Evolutionary conservation across 1,284 basidiomycete species (phyloP).

Genomic region (Cryptococcus sp.): DNA sequence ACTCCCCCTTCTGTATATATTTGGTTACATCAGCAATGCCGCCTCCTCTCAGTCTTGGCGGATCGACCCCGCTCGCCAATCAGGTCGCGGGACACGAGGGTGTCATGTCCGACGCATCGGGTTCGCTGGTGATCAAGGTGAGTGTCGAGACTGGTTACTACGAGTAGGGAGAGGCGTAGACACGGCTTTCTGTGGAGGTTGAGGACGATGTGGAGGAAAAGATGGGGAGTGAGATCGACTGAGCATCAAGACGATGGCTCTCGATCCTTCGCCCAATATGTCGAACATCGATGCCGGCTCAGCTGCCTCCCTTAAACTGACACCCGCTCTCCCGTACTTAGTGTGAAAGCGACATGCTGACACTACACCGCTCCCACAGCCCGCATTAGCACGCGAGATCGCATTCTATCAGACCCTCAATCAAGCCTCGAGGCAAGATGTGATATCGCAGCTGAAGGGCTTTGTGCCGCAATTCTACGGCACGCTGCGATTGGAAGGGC

Average conservation of each 20-base stretch:
- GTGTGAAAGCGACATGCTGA: too few relatives aligned
- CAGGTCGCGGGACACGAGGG: conserved; percentile 90
- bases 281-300: too few relatives aligned
- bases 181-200: too few relatives aligned
- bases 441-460: conserved; percentile 46
- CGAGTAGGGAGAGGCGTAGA: too few relatives aligned
- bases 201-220: too few relatives aligned
- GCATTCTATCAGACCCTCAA: conserved; percentile 74
- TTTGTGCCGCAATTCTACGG: conserved; percentile 76
- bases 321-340: too few relatives aligned
- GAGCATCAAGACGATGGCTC: not conserved
- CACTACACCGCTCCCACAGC: conserved; percentile 38
- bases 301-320: too few relatives aligned
- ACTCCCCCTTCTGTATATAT: not conserved
- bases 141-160: conserved; percentile 7
- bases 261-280: not conserved
- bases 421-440: conserved; percentile 32
- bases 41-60: conserved; percentile 10
- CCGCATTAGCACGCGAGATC: conserved; percentile 70
- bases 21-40: conserved; percentile 9
- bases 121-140: conserved; percentile 77
- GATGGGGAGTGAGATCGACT: too few relatives aligned
- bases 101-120: conserved; percentile 72
- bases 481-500: conserved; percentile 68
- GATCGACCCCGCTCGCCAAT: conserved; percentile 53